Evolutionary conservation across 768 basidiomycete genomes (phyloP).

Genomic region (Lentinula guzmanii): DNA sequence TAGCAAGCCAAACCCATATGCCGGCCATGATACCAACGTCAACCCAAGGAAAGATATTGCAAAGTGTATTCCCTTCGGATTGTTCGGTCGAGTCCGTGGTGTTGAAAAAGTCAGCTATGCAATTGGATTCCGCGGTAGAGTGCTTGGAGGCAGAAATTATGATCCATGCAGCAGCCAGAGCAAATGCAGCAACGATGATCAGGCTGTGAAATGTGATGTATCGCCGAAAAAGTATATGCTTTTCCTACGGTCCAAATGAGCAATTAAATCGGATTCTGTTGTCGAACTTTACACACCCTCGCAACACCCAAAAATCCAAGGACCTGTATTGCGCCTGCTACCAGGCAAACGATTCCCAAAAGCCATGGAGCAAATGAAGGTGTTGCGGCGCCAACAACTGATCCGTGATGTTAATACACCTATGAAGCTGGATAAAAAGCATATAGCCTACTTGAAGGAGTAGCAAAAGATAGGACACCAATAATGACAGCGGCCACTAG

Average conservation of each 20-base stretch:
- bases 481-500: constrained; percentile 57
- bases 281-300: constrained; percentile 38
- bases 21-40: constrained; percentile 89
- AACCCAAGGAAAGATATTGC: constrained; percentile 89
- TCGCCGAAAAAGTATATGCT: constrained; percentile 53
- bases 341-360: constrained; percentile 71
- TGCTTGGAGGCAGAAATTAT: constrained; percentile 78
- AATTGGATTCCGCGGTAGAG: constrained; percentile 59
- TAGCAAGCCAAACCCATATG: constrained; percentile 76
- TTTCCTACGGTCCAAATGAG: constrained; percentile 45
- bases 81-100: constrained; percentile 23
- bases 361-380: constrained; percentile 72
- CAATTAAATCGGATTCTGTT: not conserved
- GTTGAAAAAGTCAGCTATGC: constrained; percentile 54
- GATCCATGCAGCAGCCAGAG: constrained; percentile 76
- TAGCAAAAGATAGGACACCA: constrained; percentile 70
- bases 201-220: constrained; percentile 65
- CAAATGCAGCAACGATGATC: constrained; percentile 54
- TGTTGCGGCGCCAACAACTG: constrained; percentile 84
- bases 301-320: constrained; percentile 85
- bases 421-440: not conserved
- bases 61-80: constrained; percentile 64
- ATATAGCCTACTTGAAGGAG: constrained; percentile 63
- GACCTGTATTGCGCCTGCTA: constrained; percentile 70
- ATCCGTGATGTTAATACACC: not conserved